phyloP scores from a whole-genome alignment of 1,284 basidiomycete genomes.

The Trametes pubescens region DNA sequence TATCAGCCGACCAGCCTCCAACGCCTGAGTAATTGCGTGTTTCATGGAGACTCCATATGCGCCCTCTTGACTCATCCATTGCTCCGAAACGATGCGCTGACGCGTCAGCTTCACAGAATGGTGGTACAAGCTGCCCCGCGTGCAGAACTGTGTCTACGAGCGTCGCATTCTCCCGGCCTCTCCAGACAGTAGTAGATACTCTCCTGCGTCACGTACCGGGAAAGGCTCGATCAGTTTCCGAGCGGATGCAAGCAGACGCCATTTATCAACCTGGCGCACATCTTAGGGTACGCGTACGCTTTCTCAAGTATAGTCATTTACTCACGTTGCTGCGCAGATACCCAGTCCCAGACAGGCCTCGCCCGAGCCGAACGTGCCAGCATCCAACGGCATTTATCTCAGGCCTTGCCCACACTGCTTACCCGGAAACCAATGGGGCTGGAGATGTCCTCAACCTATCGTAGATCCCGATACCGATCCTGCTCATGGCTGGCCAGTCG shows the following conservation, averaged over 20 bases:
- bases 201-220: conserved; percentile 71
- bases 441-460: conserved; percentile 78
- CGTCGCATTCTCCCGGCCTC: conserved; percentile 71
- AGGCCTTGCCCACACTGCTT: conserved; percentile 79
- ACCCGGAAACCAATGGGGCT: conserved; percentile 71
- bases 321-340: conserved; percentile 53
- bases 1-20: too few species aligned
- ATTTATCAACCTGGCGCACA: conserved; percentile 69
- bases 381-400: conserved; percentile 63
- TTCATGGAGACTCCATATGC: background rate
- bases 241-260: conserved; percentile 79
- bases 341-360: conserved; percentile 76
- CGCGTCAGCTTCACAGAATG: conserved; percentile 60
- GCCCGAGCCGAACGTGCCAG: conserved; percentile 73
- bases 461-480: conserved; percentile 69
- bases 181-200: conserved; percentile 75
- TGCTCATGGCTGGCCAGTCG: conserved; percentile 74
- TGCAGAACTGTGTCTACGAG: conserved; percentile 72
- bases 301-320: background rate
- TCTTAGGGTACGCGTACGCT: conserved; percentile 65
- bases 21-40: background rate
- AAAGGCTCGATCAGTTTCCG: conserved; percentile 66
- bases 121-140: conserved; percentile 80
- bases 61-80: background rate
- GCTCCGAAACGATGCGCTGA: conserved; percentile 5